A percentile compares a stretch with the other conserved stretches of the same genome.
phyloP scores from a whole-genome alignment of 768 basidiomycete species.

The Tulasnella sp. region DNA sequence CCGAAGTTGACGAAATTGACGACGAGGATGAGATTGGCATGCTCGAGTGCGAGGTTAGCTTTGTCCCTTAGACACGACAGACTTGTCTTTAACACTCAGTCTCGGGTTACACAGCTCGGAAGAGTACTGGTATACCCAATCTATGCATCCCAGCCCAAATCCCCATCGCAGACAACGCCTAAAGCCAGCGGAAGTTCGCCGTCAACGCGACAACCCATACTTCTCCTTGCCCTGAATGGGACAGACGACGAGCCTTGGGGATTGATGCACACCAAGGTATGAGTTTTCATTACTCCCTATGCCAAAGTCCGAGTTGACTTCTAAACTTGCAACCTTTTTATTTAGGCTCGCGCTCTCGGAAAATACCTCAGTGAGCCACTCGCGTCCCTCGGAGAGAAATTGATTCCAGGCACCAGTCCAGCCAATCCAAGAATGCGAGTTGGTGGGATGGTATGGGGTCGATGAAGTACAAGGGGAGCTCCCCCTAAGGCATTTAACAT shows the following conservation, averaged over 20 bases:
- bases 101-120: slow-evolving; percentile 12
- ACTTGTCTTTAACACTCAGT: neutral
- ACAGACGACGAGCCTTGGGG: slow-evolving; percentile 21
- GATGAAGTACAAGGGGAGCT: neutral
- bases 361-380: slow-evolving; percentile 11
- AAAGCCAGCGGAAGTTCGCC: neutral
- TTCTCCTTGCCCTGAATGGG: slow-evolving; percentile 18
- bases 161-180: neutral
- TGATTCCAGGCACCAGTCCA: slow-evolving; percentile 6
- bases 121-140: slow-evolving; percentile 20
- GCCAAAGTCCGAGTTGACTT: neutral
- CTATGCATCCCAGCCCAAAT: slow-evolving; percentile 2
- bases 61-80: neutral
- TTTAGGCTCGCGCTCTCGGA: slow-evolving; percentile 4
- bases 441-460: slow-evolving; percentile 3
- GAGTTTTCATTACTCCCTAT: neutral
- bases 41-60: slow-evolving; percentile 22
- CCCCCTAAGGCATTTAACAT: neutral
- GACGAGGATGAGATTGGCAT: slow-evolving; percentile 20
- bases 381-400: neutral
- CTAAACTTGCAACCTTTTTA: neutral
- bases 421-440: neutral
- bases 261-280: slow-evolving; percentile 20
- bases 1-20: neutral
- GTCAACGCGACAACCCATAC: neutral